phyloP scores from a whole-genome alignment of 148 eudicot species.

The Linanthus parryae region DNA sequence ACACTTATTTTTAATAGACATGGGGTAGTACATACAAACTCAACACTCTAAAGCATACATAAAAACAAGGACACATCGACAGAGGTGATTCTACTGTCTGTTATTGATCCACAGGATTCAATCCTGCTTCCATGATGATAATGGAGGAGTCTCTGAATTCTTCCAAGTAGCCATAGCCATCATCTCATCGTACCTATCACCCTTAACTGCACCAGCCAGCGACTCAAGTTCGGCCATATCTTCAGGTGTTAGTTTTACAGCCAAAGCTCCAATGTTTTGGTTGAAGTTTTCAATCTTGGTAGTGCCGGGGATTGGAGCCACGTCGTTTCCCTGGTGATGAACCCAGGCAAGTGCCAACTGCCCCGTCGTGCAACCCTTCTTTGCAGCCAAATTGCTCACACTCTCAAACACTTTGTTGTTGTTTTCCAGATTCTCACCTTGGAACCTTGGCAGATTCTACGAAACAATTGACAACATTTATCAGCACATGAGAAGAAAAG shows the following conservation, averaged over 20 bases:
- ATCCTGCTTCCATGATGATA: not conserved
- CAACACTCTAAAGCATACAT: too few relatives aligned
- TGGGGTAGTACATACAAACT: too few relatives aligned
- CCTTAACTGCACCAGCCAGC: constrained; percentile 6
- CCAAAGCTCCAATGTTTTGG: constrained; percentile 15
- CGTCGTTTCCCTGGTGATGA: constrained; percentile 9
- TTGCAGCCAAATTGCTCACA: constrained; percentile 8
- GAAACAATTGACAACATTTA: too few relatives aligned
- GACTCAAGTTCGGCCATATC: constrained; percentile 15
- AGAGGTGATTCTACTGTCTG: too few relatives aligned
- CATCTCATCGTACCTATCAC: constrained; percentile 1
- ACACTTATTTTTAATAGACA: too few relatives aligned
- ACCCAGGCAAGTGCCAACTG: constrained; percentile 19
- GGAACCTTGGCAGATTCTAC: constrained; percentile 12
- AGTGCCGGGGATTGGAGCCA: constrained; percentile 15
- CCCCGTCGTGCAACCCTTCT: constrained; percentile 10
- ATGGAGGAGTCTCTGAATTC: not conserved
- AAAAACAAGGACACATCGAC: too few relatives aligned
- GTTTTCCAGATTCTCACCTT: constrained; percentile 9
- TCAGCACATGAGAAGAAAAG: too few relatives aligned
- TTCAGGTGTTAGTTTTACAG: constrained; percentile 7
- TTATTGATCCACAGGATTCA: too few relatives aligned
- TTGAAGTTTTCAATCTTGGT: constrained; percentile 14
- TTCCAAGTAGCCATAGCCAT: constrained; percentile 3
- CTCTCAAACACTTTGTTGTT: constrained; percentile 13